Percentiles rank a stretch among this genome's conserved stretches.
Conservation (phyloP, 108 stramenopile genomes). For the Cyclotella sp. region DNA sequence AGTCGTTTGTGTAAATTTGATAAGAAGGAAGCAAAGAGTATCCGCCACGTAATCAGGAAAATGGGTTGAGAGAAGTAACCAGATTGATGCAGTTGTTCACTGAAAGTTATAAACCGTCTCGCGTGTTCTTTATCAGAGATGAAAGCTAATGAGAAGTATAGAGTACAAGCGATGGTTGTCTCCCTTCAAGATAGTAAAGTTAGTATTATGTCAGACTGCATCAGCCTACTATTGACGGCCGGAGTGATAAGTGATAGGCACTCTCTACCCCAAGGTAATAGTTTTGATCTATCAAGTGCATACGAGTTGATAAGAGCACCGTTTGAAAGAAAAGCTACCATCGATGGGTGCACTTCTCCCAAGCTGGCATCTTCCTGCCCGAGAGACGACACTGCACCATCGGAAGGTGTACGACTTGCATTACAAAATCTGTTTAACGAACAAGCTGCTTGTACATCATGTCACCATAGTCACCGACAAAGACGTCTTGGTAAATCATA, state of each 20-base stretch:
- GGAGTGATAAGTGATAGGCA: constrained; percentile 6
- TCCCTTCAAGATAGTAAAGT: constrained; percentile 1
- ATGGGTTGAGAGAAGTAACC: too few relatives aligned
- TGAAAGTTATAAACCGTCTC: too few relatives aligned
- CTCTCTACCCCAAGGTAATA: background rate
- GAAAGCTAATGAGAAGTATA: background rate
- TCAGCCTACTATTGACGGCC: constrained; percentile 4
- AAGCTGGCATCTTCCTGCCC: too few relatives aligned
- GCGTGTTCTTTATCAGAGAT: too few relatives aligned
- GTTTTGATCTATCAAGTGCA: background rate
- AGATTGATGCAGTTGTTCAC: too few relatives aligned
- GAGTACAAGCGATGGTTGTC: background rate
- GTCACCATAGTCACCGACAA: constrained; percentile 86
- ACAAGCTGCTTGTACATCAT: constrained; percentile 81
- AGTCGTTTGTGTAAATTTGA: too few relatives aligned
- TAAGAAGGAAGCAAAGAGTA: too few relatives aligned
- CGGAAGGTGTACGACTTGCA: too few relatives aligned
- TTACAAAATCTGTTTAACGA: constrained; percentile 27
- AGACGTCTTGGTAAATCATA: constrained; percentile 86
- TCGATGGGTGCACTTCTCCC: too few relatives aligned
- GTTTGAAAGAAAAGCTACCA: background rate
- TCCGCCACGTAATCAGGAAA: too few relatives aligned
- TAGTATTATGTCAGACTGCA: constrained; percentile 15
- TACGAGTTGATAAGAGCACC: background rate
- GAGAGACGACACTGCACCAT: too few relatives aligned